Percentiles rank a stretch among this genome's conserved stretches.
Evolutionary conservation across 495 filamentous ascomycete species (phyloP).

Genomic region (Astrothelium subdiscretum): DNA sequence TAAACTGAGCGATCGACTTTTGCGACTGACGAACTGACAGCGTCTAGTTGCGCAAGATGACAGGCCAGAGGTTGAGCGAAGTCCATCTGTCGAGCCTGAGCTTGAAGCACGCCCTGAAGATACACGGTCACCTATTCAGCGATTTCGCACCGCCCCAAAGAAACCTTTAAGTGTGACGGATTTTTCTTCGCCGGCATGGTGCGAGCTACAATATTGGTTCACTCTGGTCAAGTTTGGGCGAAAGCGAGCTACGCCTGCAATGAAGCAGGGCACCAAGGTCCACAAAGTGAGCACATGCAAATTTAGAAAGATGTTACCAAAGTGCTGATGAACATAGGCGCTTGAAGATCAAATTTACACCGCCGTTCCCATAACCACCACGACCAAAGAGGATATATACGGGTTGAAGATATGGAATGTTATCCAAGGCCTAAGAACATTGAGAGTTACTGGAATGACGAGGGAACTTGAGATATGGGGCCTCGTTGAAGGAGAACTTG

Average conservation of each 20-base stretch:
- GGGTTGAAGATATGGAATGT: slow-evolving; percentile 86
- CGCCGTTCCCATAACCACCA: slow-evolving; percentile 58
- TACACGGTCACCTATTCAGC: slow-evolving; percentile 49
- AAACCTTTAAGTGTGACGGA: slow-evolving; percentile 86
- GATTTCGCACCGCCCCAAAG: slow-evolving; percentile 65
- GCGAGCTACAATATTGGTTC: slow-evolving; percentile 89
- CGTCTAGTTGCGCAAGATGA: slow-evolving; percentile 19
- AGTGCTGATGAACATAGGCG: background rate
- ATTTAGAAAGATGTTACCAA: too few relatives aligned
- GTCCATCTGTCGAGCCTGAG: background rate
- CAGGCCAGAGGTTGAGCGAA: background rate
- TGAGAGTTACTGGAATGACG: slow-evolving; percentile 69
- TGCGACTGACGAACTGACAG: slow-evolving; percentile 27
- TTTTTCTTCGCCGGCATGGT: slow-evolving; percentile 81
- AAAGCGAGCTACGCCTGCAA: slow-evolving; percentile 62
- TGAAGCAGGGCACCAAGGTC: slow-evolving; percentile 66
- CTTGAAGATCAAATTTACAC: slow-evolving; percentile 78
- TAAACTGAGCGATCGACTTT: background rate
- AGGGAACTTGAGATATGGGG: slow-evolving; percentile 94
- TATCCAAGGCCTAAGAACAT: slow-evolving; percentile 67
- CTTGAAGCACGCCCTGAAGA: slow-evolving; percentile 18
- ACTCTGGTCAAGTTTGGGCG: slow-evolving; percentile 63
- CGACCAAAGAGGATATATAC: slow-evolving; percentile 68
- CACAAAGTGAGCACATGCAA: slow-evolving; percentile 43
- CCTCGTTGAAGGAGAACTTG: slow-evolving; percentile 62